Evolutionary conservation across 345 rosid species (phyloP), one percentile per base, ranked within the genome.

Genomic region (Mallotus nudiflorus): DNA sequence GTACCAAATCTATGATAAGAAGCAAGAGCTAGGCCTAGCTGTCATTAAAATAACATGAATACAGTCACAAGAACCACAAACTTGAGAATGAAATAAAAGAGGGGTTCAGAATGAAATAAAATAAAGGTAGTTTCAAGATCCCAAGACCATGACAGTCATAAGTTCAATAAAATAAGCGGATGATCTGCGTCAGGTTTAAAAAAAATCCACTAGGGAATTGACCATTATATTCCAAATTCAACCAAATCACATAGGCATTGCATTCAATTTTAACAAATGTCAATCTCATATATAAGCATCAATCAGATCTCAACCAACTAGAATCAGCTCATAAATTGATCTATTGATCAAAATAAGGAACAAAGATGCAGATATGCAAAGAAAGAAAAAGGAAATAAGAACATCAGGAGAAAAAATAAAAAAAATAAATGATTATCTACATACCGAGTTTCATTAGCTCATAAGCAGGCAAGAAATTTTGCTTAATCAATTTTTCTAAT

Each of bases 361-460:
- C n/a, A 24, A 58, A 22, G 24, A 10, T 40, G 2, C 4, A 29
- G 29, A 29, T 20, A 45, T 53, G 9, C 25, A 45, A 7, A 28
- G 33, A 74, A 48, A 0, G 24, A 31, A 31, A 4, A 42, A 42
- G 9, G 46, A 53, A 31, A 53, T 12, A 62, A 18, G 25, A 29
- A 39, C 9, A 22, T 42, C n/a, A n/a, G n/a, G n/a, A n/a, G n/a
- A n/a, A n/a, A n/a, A n/a, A n/a, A n/a, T n/a, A n/a, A n/a, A n/a
- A n/a, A n/a, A 66, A 1, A 9, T 2, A 53, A 40, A 29, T 14
- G 40, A 64, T 40, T 14, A 50, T 37, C 40, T 48, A 18, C 63
- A 39, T 39, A 61, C 77, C 68, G 39, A 58, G 44, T n/a, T 55
- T 53, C 6, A 9, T 24, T 65, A 45, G 68, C 52, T 35, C 19